A percentile compares a stretch with the other conserved stretches of the same genome.
Conservation (phyloP, 2,329 filamentous ascomycete species). For the Magnaporthiopsis rhizophila region DNA sequence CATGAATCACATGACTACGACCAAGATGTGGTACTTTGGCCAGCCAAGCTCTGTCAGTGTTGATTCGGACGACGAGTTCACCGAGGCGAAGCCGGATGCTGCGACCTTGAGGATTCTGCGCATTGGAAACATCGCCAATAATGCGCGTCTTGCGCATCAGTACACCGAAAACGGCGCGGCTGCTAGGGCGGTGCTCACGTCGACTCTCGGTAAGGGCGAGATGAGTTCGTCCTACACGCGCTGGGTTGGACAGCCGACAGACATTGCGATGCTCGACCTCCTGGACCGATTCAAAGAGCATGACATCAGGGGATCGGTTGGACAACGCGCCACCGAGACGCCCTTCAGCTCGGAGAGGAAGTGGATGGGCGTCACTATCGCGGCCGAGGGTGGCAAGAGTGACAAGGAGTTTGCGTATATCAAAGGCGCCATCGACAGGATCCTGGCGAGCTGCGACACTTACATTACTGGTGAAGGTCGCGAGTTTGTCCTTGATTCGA, state of each 20-base stretch:
- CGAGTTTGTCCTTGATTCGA: slow-evolving; percentile 76
- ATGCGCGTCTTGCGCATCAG: slow-evolving; percentile 69
- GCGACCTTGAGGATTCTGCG: slow-evolving; percentile 75
- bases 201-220: slow-evolving; percentile 61
- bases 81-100: slow-evolving; percentile 55
- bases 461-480: slow-evolving; percentile 81
- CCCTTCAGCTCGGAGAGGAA: slow-evolving; percentile 97
- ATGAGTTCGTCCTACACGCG: slow-evolving; percentile 59
- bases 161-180: slow-evolving; percentile 64
- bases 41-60: slow-evolving; percentile 44
- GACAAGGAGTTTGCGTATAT: slow-evolving; percentile 83
- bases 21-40: slow-evolving; percentile 94
- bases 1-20: slow-evolving; percentile 96
- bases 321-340: slow-evolving; percentile 74
- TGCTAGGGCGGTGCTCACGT: slow-evolving; percentile 75
- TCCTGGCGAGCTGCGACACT: slow-evolving; percentile 80
- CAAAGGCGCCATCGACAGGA: slow-evolving; percentile 86
- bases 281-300: slow-evolving; percentile 87
- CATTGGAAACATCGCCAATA: slow-evolving; percentile 95
- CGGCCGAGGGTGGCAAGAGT: slow-evolving; percentile 44
- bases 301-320: slow-evolving; percentile 79
- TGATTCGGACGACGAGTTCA: slow-evolving; percentile 44
- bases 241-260: slow-evolving; percentile 95
- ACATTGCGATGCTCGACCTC: slow-evolving; percentile 93
- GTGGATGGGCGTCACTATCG: slow-evolving; percentile 96